A percentile compares a stretch with the other conserved stretches of the same genome.
phyloP scores from a whole-genome alignment of 345 rosid species.

The Aquilaria sinensis region DNA sequence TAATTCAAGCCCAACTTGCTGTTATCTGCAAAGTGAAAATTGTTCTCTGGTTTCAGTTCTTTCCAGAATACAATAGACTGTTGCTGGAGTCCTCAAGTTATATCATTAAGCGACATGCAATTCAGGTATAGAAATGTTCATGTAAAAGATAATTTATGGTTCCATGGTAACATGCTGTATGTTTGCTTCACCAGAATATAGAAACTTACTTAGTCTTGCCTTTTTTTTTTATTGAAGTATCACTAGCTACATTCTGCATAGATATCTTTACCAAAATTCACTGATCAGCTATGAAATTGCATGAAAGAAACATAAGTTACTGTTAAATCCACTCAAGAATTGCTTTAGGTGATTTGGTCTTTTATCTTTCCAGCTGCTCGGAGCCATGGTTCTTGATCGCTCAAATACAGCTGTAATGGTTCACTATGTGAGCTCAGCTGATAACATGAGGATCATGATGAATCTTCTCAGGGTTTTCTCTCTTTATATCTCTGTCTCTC shows the following conservation, averaged over 20 bases:
- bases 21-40: background rate
- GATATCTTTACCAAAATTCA: too few relatives aligned
- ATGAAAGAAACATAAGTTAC: too few relatives aligned
- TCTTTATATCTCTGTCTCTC: background rate
- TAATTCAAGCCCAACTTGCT: background rate
- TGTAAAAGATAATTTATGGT: too few relatives aligned
- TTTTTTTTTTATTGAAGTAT: too few relatives aligned
- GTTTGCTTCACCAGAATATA: too few relatives aligned
- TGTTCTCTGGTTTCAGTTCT: conserved; percentile 26
- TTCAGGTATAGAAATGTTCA: conserved; percentile 26
- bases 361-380: conserved; percentile 29
- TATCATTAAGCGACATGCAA: conserved; percentile 42
- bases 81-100: conserved; percentile 32
- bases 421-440: conserved; percentile 57
- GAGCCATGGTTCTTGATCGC: conserved; percentile 56
- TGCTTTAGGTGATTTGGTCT: background rate
- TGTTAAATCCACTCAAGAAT: too few relatives aligned
- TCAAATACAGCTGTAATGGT: conserved; percentile 58
- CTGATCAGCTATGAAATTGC: too few relatives aligned
- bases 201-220: too few relatives aligned
- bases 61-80: conserved; percentile 34
- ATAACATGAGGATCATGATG: conserved; percentile 69
- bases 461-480: conserved; percentile 59
- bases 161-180: too few relatives aligned
- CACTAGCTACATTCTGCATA: too few relatives aligned